Conservation (phyloP, 2,329 filamentous ascomycete genomes). For the Camillea tinctor region DNA sequence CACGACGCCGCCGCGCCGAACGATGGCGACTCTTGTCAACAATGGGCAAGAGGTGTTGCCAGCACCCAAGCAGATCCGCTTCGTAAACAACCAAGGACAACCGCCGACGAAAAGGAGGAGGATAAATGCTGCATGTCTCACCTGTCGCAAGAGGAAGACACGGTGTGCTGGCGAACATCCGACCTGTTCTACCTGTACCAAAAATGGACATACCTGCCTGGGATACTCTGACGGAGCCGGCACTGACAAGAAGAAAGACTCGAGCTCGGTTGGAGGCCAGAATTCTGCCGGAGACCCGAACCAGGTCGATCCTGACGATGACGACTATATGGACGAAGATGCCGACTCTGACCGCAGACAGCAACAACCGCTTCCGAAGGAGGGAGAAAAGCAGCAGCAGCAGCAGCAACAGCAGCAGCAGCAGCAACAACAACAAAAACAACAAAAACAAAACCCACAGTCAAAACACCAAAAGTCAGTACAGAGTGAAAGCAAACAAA, state of each 20-base stretch:
- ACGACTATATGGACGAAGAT: slow-evolving; percentile 36
- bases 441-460: slow-evolving; percentile 23
- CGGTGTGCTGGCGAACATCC: slow-evolving; percentile 73
- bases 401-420: not conserved
- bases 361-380: slow-evolving; percentile 22
- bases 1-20: slow-evolving; percentile 11
- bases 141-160: slow-evolving; percentile 74
- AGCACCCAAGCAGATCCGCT: slow-evolving; percentile 64
- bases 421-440: not conserved
- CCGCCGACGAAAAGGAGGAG: slow-evolving; percentile 76
- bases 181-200: slow-evolving; percentile 68
- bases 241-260: slow-evolving; percentile 44
- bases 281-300: slow-evolving; percentile 16
- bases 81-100: slow-evolving; percentile 79
- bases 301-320: slow-evolving; percentile 36
- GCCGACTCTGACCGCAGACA: slow-evolving; percentile 31
- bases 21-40: slow-evolving; percentile 48
- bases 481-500: slow-evolving; percentile 22
- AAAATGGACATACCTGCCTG: slow-evolving; percentile 67
- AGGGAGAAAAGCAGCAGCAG: not conserved
- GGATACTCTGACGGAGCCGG: slow-evolving; percentile 58
- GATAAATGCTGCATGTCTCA: slow-evolving; percentile 76
- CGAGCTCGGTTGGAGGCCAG: slow-evolving; percentile 5
- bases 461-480: no score
- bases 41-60: slow-evolving; percentile 36